A percentile compares a stretch with the other conserved stretches of the same genome.
phyloP scores from a whole-genome alignment of 257 asterid species.

The Fraxinus cuspidata region DNA sequence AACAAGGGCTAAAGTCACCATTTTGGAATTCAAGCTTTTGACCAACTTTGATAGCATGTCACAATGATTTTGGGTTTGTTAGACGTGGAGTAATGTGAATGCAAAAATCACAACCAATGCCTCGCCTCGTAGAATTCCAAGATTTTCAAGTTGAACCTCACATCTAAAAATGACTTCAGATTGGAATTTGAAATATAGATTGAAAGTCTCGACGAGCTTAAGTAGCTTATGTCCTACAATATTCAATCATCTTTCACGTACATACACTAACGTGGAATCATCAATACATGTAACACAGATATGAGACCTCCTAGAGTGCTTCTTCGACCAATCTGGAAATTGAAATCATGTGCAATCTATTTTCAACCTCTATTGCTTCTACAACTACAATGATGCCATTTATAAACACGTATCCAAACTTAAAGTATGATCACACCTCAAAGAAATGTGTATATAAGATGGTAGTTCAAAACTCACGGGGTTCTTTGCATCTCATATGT shows the following conservation, averaged over 20 bases:
- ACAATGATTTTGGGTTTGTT: constrained; percentile 77
- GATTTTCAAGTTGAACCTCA: constrained; percentile 36
- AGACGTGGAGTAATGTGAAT: constrained; percentile 67
- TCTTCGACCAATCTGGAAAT: constrained; percentile 81
- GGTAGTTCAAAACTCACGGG: constrained; percentile 60
- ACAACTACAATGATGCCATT: constrained; percentile 91
- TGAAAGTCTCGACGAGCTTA: constrained; percentile 57
- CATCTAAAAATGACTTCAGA: constrained; percentile 43
- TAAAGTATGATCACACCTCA: constrained; percentile 78
- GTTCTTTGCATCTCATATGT: constrained; percentile 56
- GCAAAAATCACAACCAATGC: constrained; percentile 80
- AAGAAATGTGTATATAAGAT: constrained; percentile 60
- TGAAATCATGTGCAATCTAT: constrained; percentile 25
- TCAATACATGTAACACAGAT: constrained; percentile 80
- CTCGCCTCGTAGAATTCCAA: constrained; percentile 51
- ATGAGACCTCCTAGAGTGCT: constrained; percentile 57
- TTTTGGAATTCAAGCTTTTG: constrained; percentile 60
- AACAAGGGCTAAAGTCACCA: constrained; percentile 52
- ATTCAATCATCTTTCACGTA: constrained; percentile 72
- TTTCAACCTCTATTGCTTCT: constrained; percentile 65
- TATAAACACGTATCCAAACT: constrained; percentile 83
- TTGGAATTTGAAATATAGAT: constrained; percentile 71
- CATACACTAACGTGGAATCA: constrained; percentile 62
- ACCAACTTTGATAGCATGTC: constrained; percentile 71
- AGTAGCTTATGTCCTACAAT: constrained; percentile 71